Percentiles rank a stretch among this genome's conserved stretches.
phyloP scores from a whole-genome alignment of 306 rosid species.

The Argentina anserina region DNA sequence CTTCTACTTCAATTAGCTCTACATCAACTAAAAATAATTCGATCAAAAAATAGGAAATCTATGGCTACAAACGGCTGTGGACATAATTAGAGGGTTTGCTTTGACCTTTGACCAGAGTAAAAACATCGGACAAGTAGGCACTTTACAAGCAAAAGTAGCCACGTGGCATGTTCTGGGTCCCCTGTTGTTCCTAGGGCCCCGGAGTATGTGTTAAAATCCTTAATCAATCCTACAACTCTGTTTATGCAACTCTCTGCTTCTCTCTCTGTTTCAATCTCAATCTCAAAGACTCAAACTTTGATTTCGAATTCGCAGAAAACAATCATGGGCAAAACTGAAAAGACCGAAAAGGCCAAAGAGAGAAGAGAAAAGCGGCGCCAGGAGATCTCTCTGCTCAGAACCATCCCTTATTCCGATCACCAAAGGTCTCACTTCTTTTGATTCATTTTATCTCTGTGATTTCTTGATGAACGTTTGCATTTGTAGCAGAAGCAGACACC shows the following conservation, averaged over 20 bases:
- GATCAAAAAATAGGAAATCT: background rate
- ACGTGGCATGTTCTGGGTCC: background rate
- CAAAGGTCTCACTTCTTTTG: conserved; percentile 54
- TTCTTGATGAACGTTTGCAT: background rate
- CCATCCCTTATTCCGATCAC: conserved; percentile 92
- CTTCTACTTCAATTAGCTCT: no score
- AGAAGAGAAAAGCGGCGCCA: conserved; percentile 73
- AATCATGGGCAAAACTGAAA: conserved; percentile 63
- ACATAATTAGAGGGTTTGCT: background rate
- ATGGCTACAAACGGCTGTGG: background rate
- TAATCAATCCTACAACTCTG: background rate
- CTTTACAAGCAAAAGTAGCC: background rate
- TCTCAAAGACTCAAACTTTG: conserved; percentile 2
- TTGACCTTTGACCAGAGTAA: background rate
- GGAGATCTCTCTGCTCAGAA: conserved; percentile 73
- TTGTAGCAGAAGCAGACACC: background rate
- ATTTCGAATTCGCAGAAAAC: background rate
- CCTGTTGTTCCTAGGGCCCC: conserved; percentile 4
- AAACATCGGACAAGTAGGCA: conserved; percentile 6
- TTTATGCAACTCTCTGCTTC: background rate
- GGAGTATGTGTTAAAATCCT: conserved; percentile 7
- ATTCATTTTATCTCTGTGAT: background rate
- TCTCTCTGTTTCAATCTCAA: background rate
- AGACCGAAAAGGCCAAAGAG: conserved; percentile 67
- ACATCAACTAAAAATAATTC: no score